Evolutionary conservation across 2,329 filamentous ascomycete species (phyloP).

Genomic region (Calonectria fujianensis): DNA sequence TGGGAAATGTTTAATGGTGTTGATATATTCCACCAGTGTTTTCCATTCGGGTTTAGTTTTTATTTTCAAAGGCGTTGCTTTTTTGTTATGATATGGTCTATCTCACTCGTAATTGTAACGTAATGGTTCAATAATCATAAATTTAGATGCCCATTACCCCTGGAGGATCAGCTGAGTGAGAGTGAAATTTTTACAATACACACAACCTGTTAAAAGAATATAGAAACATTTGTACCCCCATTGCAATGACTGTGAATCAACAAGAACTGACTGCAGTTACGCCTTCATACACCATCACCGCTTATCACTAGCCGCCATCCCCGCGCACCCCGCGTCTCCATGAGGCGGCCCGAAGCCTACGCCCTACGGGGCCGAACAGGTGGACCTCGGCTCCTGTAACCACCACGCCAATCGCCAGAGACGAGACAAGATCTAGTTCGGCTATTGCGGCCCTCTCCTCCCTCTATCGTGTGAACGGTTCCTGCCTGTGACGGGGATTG

Average conservation of each 20-base stretch:
- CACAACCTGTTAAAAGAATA: background rate
- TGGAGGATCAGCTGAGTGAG: background rate
- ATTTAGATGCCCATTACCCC: too few species aligned
- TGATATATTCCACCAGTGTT: background rate
- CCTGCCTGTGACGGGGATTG: background rate
- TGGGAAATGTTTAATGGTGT: background rate
- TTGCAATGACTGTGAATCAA: background rate
- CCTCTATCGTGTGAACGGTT: slow-evolving; percentile 14
- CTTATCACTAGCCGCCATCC: slow-evolving; percentile 20
- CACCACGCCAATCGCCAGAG: slow-evolving; percentile 21
- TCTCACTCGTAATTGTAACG: too few species aligned
- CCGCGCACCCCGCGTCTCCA: slow-evolving; percentile 35
- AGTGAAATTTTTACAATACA: background rate
- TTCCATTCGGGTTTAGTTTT: background rate
- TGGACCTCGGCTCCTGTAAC: slow-evolving; percentile 51
- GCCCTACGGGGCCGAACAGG: slow-evolving; percentile 36
- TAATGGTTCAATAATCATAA: too few species aligned
- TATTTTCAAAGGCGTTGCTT: too few species aligned
- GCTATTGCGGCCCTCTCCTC: slow-evolving; percentile 26
- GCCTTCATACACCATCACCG: background rate
- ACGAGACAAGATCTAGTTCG: slow-evolving; percentile 40
- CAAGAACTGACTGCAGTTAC: background rate
- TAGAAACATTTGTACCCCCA: accelerated
- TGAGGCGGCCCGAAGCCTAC: slow-evolving; percentile 43
- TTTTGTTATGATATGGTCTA: background rate